A percentile compares a stretch with the other conserved stretches of the same genome.
phyloP scores from a whole-genome alignment of 1,284 basidiomycete genomes.

The Papiliotrema laurentii region DNA sequence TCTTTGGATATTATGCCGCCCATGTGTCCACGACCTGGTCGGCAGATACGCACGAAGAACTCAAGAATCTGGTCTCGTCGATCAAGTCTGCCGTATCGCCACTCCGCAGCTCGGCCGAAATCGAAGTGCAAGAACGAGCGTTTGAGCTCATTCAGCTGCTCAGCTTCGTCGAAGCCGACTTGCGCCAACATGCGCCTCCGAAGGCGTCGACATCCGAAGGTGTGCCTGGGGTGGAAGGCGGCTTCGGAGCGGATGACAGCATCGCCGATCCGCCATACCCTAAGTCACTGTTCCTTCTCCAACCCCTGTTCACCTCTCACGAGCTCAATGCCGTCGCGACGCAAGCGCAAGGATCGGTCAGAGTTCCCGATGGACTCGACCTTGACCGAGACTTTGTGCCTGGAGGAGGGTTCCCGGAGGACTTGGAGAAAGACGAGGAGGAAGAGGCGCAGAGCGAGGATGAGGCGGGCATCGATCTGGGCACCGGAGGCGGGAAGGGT shows the following conservation, averaged over 20 bases:
- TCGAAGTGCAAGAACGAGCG: slow-evolving; percentile 90
- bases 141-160: slow-evolving; percentile 76
- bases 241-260: slow-evolving; percentile 29
- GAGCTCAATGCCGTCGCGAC: slow-evolving; percentile 80
- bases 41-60: slow-evolving; percentile 46
- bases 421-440: slow-evolving; percentile 13
- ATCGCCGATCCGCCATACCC: slow-evolving; percentile 52
- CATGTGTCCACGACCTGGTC: slow-evolving; percentile 70
- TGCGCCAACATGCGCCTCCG: slow-evolving; percentile 55
- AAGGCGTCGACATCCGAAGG: slow-evolving; percentile 15
- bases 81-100: slow-evolving; percentile 57
- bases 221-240: slow-evolving; percentile 40
- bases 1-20: slow-evolving; percentile 79
- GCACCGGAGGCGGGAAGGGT: slow-evolving; percentile 40
- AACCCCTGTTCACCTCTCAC: slow-evolving; percentile 72
- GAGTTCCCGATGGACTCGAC: slow-evolving; percentile 76
- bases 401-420: slow-evolving; percentile 27
- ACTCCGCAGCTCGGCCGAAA: slow-evolving; percentile 59
- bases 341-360: slow-evolving; percentile 73
- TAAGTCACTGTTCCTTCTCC: slow-evolving; percentile 81
- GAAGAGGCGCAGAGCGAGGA: slow-evolving; percentile 28
- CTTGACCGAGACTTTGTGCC: slow-evolving; percentile 79
- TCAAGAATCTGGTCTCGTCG: slow-evolving; percentile 60
- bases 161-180: slow-evolving; percentile 71
- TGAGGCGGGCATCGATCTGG: slow-evolving; percentile 30